Percentiles rank a stretch among this genome's conserved stretches.
Conservation (phyloP, 257 asterid species). For the Scutellaria baicalensis region DNA sequence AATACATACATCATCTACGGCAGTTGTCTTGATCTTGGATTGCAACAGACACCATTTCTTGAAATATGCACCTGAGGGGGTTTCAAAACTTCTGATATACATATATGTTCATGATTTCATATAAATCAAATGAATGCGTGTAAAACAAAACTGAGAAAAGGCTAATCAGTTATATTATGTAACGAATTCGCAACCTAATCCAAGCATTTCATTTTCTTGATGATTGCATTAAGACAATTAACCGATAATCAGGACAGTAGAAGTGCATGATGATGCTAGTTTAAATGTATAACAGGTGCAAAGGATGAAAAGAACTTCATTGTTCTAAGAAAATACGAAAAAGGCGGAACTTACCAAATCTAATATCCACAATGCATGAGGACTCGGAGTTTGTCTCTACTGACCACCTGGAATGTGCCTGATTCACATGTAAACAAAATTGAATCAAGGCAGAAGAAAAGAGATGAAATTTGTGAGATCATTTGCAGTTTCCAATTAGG, state of each 20-base stretch:
- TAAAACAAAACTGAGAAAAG: too few relatives aligned
- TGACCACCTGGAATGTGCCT: conserved; percentile 82
- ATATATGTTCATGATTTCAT: background rate
- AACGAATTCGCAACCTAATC: background rate
- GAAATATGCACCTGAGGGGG: conserved; percentile 63
- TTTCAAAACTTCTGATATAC: background rate
- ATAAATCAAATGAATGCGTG: background rate
- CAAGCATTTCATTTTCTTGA: background rate
- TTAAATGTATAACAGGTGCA: background rate
- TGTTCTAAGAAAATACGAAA: background rate
- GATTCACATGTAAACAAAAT: conserved; percentile 19
- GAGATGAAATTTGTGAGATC: background rate
- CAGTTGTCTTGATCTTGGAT: conserved; percentile 67
- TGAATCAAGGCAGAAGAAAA: background rate
- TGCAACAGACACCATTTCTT: conserved; percentile 96
- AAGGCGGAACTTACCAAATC: conserved; percentile 53
- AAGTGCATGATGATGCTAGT: background rate
- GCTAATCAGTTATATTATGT: background rate
- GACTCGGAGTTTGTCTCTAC: conserved; percentile 55
- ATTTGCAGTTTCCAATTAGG: background rate
- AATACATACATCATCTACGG: conserved; percentile 57
- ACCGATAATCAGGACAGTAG: background rate
- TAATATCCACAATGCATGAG: conserved; percentile 59
- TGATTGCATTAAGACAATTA: background rate
- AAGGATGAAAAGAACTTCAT: background rate